Evolutionary conservation across 306 rosid species (phyloP), one percentile per base, ranked within the genome.

Genomic region (Elaeagnus macrophylla): DNA sequence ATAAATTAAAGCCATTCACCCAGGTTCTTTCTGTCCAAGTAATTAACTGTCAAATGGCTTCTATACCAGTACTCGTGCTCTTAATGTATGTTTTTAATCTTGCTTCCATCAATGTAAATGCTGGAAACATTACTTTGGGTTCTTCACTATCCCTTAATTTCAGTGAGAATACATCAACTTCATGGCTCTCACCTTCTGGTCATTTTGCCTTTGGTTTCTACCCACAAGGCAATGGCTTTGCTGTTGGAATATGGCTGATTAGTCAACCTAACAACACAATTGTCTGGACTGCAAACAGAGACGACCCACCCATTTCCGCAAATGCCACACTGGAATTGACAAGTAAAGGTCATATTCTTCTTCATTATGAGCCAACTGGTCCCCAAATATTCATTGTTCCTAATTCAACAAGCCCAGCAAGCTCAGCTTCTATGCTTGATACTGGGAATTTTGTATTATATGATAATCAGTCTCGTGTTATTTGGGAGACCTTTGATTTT

Each of bases 381-480:
- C 10, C 2, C 2, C 48, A 48, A 45, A 17, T 12, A 32, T 13
- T 5, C 3, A 36, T 41, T 13, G 39, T 7, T 40, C 44, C 16
- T 4, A 0, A 7, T n/a, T 0, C 25, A 1, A 9, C 52, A 3
- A 1, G 1, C 8, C 5, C 60, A 5, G 60, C 49, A 6, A 15
- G 14, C 1, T 43, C 56, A 3, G 69, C 69, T 9, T 53, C 48
- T 38, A 48, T 56, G 69, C 64, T 2, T n/a, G 65, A 62, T 19
- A 51, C 37, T 25, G 67, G 73, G 16, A 68, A 68, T n/a, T 68
- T 68, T 32, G 67, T 60, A 10, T 56, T 60, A 19, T 62, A 40
- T 11, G 0, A 37, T 8, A 6, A 7, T 0, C 7, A 12, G 7
- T 6, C 1, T 19, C 0, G 0, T 0, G 11, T 61, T 5, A 8